Evolutionary conservation across 2,329 filamentous ascomycete species (phyloP).

Genomic region (Aureobasidium pullulans): DNA sequence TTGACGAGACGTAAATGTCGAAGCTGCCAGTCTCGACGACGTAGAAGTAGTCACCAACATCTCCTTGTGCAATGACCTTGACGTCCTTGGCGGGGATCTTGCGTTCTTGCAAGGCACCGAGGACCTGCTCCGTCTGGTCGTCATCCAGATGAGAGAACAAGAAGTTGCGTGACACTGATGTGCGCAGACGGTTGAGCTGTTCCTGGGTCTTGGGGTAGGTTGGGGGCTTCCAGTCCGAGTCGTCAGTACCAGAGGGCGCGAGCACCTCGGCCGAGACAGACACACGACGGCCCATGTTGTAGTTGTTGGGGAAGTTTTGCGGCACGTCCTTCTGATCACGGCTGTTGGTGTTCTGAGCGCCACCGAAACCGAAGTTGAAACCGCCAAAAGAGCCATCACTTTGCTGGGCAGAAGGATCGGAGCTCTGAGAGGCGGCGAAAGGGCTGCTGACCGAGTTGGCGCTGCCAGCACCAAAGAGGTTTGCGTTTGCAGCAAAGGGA

Average conservation of each 20-base stretch:
- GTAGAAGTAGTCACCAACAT: slow-evolving; percentile 96
- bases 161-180: slow-evolving; percentile 82
- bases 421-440: slow-evolving; percentile 20
- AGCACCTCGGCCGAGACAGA: slow-evolving; percentile 96
- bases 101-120: slow-evolving; percentile 89
- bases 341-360: slow-evolving; percentile 27
- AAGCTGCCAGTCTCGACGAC: slow-evolving; percentile 88
- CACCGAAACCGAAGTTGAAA: slow-evolving; percentile 25
- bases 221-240: slow-evolving; percentile 87
- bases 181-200: slow-evolving; percentile 70
- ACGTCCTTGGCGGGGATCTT: slow-evolving; percentile 85
- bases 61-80: slow-evolving; percentile 90
- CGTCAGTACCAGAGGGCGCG: slow-evolving; percentile 75
- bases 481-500: slow-evolving; percentile 42
- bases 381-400: slow-evolving; percentile 26
- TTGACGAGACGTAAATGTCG: slow-evolving; percentile 79
- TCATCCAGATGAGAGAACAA: slow-evolving; percentile 92
- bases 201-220: slow-evolving; percentile 75
- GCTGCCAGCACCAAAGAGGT: slow-evolving; percentile 24
- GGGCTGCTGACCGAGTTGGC: slow-evolving; percentile 21
- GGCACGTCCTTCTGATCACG: slow-evolving; percentile 38
- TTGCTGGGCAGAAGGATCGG: slow-evolving; percentile 12
- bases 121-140: slow-evolving; percentile 78
- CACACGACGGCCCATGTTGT: slow-evolving; percentile 86
- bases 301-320: slow-evolving; percentile 79